These are phyloP conservation scores for Yamadazyma epiphylla DNA, from an alignment of 1,139 yeast species.

Conservation along the genomic window DNA sequence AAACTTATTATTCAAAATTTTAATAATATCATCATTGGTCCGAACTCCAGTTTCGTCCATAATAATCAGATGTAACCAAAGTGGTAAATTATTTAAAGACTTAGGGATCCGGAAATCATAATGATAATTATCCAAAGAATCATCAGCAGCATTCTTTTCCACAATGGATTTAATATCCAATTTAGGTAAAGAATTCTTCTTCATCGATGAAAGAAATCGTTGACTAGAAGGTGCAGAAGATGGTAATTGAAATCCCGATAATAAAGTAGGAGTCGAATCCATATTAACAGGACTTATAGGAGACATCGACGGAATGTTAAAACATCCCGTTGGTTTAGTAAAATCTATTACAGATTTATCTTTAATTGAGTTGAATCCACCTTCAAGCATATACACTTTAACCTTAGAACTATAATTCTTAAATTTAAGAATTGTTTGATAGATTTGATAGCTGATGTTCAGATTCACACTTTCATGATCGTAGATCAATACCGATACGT, in stretches of 20 bases:
- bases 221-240: conserved; percentile 29
- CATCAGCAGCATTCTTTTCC: conserved; percentile 11
- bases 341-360: background rate
- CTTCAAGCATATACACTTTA: conserved; percentile 3
- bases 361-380: background rate
- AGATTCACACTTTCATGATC: conserved; percentile 33
- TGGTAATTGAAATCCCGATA: conserved; percentile 36
- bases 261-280: conserved; percentile 6
- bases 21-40: conserved; percentile 24
- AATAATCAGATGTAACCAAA: conserved; percentile 41
- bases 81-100: conserved; percentile 30
- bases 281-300: conserved; percentile 3
- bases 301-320: background rate
- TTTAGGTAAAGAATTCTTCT: conserved; percentile 20
- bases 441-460: conserved; percentile 32
- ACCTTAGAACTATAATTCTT: conserved; percentile 14
- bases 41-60: conserved; percentile 4
- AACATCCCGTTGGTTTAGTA: background rate
- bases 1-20: conserved; percentile 35
- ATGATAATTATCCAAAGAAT: conserved; percentile 26
- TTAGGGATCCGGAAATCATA: conserved; percentile 37
- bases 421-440: conserved; percentile 43
- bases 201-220: conserved; percentile 29
- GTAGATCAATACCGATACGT: conserved; percentile 44
- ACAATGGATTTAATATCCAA: conserved; percentile 13